phyloP scores from a whole-genome alignment of 1,284 basidiomycete species.

The Coniferiporia weirii region DNA sequence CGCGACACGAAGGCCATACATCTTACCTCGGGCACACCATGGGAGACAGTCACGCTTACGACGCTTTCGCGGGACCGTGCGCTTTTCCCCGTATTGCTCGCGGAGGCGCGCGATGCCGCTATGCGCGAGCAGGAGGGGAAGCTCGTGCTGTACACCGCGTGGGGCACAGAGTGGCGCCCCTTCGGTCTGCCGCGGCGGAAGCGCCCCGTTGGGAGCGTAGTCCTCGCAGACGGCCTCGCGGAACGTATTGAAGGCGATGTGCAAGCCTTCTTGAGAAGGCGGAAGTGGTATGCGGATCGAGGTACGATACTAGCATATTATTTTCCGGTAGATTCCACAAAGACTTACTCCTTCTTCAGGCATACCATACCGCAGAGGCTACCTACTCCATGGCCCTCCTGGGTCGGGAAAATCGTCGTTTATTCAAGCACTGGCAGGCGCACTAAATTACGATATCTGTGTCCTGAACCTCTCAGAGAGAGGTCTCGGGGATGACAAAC shows the following conservation, averaged over 20 bases:
- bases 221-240: conserved; percentile 75
- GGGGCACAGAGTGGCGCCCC: conserved; percentile 94
- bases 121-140: conserved; percentile 88
- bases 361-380: conserved; percentile 95
- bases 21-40: conserved; percentile 86
- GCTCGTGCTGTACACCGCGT: conserved; percentile 93
- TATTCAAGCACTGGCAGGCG: conserved; percentile 94
- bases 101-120: conserved; percentile 87
- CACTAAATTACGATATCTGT: conserved; percentile 93
- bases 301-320: conserved; percentile 43
- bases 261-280: conserved; percentile 75
- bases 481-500: conserved; percentile 94
- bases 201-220: conserved; percentile 87
- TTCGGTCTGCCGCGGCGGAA: conserved; percentile 92
- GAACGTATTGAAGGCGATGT: conserved; percentile 81
- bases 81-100: conserved; percentile 78
- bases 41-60: conserved; percentile 96
- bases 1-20: conserved; percentile 92
- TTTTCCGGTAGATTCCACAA: not conserved
- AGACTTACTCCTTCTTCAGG: conserved; percentile 43
- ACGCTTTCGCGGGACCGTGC: conserved; percentile 82
- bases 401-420: conserved; percentile 98
- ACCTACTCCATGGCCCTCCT: conserved; percentile 92
- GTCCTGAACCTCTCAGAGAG: conserved; percentile 95
- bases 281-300: conserved; percentile 95